Base-by-base conservation (phyloP, 306 rosid species). In the Fagus sylvatica region DNA sequence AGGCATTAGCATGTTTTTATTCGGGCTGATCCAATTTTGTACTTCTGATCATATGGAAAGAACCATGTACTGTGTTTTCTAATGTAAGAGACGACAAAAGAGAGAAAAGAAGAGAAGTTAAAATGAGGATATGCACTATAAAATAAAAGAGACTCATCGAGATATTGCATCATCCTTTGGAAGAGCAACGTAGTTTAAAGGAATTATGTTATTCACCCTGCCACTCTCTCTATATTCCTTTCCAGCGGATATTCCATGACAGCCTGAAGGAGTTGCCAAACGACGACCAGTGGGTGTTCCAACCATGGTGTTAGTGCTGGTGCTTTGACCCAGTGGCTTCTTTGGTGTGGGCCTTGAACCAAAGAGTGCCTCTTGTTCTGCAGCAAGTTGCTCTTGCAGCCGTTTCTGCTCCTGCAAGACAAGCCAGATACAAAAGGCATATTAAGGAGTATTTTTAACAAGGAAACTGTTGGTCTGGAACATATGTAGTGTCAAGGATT, bases 131-230 rank as follows among this genome's bases (percentile, higher is more conserved):
- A 12, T 8, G 65, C 34, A 28, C 34, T 8, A 22, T 7, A 32
- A 2, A 4, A 10, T 22, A 30, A 4, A 39, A 8, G 30, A 53
- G 33, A 34, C 49, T 60, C 83, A 78, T 69, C 80, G 64, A 43
- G 92, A 81, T 55, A 57, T 64, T 54, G 95, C 74, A 75, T 92
- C 93, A 62, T 92, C 95, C 80, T 90, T 94, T 0, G 87, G 83
- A 76, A 94, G 97, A 82, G 98, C 89, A 76, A 92, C 98, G 75
- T 92, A 92, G 87, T 92, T 94, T 40, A 76, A 89, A 54, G 97
- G 95, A 57, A 81, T 88, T 64, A 84, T 39, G 81, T 66, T 83
- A 73, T 79, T 88, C 60, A 60, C 75, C 84, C 93, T 79, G 43
- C 86, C 88, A 75, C 93, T 87, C 75, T 92, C 98, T 77, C 87